These are phyloP conservation scores for Metroxylon sagu DNA, from an alignment of 176 grass and related monocot genomes.

Conservation along the genomic window DNA sequence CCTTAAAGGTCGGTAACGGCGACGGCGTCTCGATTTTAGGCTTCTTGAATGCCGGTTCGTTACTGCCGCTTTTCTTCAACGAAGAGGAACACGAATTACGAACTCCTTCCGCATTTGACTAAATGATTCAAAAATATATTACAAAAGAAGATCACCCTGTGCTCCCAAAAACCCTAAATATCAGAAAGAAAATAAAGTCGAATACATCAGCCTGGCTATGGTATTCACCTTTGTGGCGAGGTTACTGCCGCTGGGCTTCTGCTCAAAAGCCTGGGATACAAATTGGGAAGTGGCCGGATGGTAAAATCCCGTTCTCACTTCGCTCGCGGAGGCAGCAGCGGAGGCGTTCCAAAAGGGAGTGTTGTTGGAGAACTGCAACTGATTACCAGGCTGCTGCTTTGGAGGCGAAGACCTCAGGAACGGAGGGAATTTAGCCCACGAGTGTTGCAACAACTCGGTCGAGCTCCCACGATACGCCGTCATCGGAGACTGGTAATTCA, in stretches of 20 bases:
- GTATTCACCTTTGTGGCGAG: constrained; percentile 22
- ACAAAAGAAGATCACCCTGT: too few species aligned
- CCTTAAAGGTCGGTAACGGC: constrained; percentile 24
- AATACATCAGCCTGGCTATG: background rate
- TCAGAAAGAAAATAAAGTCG: background rate
- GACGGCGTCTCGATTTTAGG: constrained; percentile 7
- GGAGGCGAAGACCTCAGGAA: constrained; percentile 16
- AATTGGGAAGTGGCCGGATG: constrained; percentile 13
- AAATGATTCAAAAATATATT: too few species aligned
- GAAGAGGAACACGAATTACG: too few species aligned
- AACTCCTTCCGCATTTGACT: too few species aligned
- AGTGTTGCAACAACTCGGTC: constrained; percentile 18
- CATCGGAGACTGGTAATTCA: background rate
- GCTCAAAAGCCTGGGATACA: constrained; percentile 9
- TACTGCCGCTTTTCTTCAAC: too few species aligned
- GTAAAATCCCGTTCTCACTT: background rate
- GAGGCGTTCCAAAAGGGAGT: constrained; percentile 26
- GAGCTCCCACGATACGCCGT: background rate
- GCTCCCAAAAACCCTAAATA: background rate
- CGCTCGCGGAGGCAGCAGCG: background rate
- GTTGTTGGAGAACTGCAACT: constrained; percentile 32
- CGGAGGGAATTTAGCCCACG: constrained; percentile 32
- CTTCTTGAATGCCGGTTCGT: constrained; percentile 10
- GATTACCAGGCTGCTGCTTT: constrained; percentile 27
- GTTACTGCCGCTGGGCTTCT: constrained; percentile 20